Conservation (phyloP, 441 rosid genomes). For the Viola pubescens region DNA sequence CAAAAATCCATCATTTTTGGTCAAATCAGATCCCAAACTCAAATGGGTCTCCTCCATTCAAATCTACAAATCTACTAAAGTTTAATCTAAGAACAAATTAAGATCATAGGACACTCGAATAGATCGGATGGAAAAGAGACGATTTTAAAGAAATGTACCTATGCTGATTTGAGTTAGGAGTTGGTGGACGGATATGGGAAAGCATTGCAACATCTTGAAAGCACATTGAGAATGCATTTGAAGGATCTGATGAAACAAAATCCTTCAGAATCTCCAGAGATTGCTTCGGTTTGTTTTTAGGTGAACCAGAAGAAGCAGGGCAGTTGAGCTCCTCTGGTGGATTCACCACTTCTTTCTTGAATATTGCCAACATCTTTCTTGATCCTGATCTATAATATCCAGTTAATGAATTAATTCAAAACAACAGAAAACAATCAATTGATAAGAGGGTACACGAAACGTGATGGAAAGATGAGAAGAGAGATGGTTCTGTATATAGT, state of each 20-base stretch:
- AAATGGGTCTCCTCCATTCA: no score
- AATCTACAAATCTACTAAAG: neutral
- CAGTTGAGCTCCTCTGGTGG: slow-evolving; percentile 87
- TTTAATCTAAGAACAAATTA: neutral
- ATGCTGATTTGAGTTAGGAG: slow-evolving; percentile 27
- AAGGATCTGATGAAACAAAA: slow-evolving; percentile 43
- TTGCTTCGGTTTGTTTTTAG: slow-evolving; percentile 40
- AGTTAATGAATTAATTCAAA: neutral
- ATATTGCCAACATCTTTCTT: slow-evolving; percentile 59
- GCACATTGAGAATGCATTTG: slow-evolving; percentile 48
- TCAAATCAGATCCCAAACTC: no score
- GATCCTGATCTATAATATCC: neutral
- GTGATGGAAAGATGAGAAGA: neutral
- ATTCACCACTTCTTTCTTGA: slow-evolving; percentile 60
- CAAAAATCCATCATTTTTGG: neutral
- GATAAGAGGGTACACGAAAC: neutral
- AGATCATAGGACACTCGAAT: neutral
- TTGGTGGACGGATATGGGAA: slow-evolving; percentile 44
- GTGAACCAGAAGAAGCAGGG: slow-evolving; percentile 54
- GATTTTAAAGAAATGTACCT: slow-evolving; percentile 26
- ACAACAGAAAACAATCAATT: neutral
- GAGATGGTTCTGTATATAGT: slow-evolving; percentile 8
- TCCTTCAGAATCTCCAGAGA: slow-evolving; percentile 50
- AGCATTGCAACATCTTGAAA: slow-evolving; percentile 56
- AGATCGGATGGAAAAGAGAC: neutral